phyloP scores from a whole-genome alignment of 176 grass and related monocot genomes.

The Zea luxurians region DNA sequence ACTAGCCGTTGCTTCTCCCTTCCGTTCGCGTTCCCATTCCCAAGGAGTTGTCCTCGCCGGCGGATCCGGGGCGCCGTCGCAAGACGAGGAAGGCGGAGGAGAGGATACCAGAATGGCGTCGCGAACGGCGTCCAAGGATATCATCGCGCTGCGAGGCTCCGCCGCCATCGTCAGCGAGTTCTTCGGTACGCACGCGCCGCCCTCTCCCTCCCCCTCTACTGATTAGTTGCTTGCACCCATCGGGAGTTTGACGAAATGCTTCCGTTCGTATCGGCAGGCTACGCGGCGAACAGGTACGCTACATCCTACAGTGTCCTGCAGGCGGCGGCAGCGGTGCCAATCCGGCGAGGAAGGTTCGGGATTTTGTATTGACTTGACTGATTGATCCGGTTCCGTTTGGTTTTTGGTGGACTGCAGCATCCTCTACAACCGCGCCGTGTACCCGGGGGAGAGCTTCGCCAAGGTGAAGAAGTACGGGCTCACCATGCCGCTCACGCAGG shows the following conservation, averaged over 20 bases:
- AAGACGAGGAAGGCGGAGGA: constrained; percentile 1
- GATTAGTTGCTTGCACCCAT: neutral
- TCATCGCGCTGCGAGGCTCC: constrained; percentile 96
- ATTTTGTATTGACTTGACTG: neutral
- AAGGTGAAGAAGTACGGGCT: constrained; percentile 99
- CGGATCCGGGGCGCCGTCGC: constrained; percentile 19
- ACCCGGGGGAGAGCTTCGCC: constrained; percentile 85
- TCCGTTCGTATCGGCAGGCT: constrained; percentile 55
- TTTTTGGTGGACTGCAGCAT: constrained; percentile 45
- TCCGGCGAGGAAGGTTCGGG: neutral
- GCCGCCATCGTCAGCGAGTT: constrained; percentile 98
- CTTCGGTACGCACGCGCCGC: constrained; percentile 56
- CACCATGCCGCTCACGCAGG: constrained; percentile 83
- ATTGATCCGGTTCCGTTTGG: neutral
- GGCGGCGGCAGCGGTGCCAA: neutral
- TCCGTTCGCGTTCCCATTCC: neutral
- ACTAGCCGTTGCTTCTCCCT: constrained; percentile 37
- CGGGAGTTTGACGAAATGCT: constrained; percentile 39
- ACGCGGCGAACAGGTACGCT: constrained; percentile 86
- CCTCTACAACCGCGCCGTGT: constrained; percentile 89
- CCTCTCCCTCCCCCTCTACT: neutral
- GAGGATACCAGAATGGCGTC: constrained; percentile 60
- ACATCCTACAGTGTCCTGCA: neutral
- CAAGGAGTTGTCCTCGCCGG: constrained; percentile 8
- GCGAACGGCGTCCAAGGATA: constrained; percentile 88